Conservation (phyloP, 805 yeast genomes). For the Saccharomycopsis synnaedendra region DNA sequence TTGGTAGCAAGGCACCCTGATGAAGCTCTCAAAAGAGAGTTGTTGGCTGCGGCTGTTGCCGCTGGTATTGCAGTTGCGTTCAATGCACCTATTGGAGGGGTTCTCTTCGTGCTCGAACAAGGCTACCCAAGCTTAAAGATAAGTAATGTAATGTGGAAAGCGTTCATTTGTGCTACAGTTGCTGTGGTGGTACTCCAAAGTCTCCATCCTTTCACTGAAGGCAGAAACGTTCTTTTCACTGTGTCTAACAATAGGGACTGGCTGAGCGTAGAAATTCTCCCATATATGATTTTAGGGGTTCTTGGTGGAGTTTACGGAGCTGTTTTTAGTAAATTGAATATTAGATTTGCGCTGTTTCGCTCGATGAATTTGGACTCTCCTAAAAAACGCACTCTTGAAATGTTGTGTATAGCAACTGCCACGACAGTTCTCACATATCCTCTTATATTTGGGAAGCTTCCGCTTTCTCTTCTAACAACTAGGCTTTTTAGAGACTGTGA, state of each 20-base stretch:
- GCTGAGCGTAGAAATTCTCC: constrained; percentile 59
- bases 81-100: constrained; percentile 84
- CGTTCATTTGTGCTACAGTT: constrained; percentile 69
- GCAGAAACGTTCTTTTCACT: constrained; percentile 43
- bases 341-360: constrained; percentile 29
- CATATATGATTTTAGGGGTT: constrained; percentile 61
- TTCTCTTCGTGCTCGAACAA: constrained; percentile 63
- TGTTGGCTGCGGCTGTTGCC: constrained; percentile 66
- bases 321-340: constrained; percentile 36
- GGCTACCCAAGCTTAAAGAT: constrained; percentile 53
- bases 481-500: constrained; percentile 60
- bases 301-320: constrained; percentile 62
- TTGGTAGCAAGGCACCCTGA: constrained; percentile 20
- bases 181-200: constrained; percentile 51
- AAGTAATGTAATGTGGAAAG: constrained; percentile 66
- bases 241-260: constrained; percentile 62
- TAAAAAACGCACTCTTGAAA: constrained; percentile 31
- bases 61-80: constrained; percentile 81
- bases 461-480: constrained; percentile 41
- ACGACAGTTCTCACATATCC: constrained; percentile 51
- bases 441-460: constrained; percentile 38
- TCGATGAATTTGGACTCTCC: constrained; percentile 19
- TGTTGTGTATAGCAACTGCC: constrained; percentile 32
- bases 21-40: constrained; percentile 55
- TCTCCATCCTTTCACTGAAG: constrained; percentile 28